Percentiles rank a stretch among this genome's conserved stretches.
These are phyloP conservation scores for Capsicum rhomboideum DNA, from an alignment of 257 asterid genomes.

Conservation along the genomic window DNA sequence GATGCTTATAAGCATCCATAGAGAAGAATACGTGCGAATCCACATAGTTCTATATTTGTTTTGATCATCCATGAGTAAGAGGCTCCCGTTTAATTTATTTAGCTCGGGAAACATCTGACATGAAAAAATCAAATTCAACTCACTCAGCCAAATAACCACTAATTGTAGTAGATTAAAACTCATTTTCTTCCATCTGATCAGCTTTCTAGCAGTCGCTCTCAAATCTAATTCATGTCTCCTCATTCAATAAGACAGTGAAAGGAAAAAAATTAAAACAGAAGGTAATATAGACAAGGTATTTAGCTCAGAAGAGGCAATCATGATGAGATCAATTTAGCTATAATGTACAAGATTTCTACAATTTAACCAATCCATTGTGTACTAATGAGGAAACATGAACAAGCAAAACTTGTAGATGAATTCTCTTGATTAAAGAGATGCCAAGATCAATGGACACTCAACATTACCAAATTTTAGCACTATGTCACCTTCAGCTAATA, in stretches of 20 bases:
- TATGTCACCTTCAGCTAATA: not conserved
- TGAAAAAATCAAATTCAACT: not conserved
- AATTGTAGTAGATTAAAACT: not conserved
- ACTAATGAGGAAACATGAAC: not conserved
- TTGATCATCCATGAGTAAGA: slow-evolving; percentile 62
- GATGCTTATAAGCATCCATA: slow-evolving; percentile 96
- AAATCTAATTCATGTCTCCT: not conserved
- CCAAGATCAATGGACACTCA: not conserved
- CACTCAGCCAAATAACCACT: not conserved
- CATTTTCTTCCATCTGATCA: not conserved
- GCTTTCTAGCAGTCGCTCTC: not conserved
- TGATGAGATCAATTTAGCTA: not conserved
- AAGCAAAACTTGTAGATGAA: not conserved
- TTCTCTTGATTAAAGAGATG: not conserved
- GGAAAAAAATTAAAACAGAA: not conserved
- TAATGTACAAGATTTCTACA: not conserved
- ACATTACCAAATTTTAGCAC: not conserved
- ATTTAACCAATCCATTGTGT: not conserved
- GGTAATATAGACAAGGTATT: not conserved
- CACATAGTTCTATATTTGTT: slow-evolving; percentile 91
- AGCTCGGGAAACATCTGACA: slow-evolving; percentile 59
- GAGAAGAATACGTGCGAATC: slow-evolving; percentile 69
- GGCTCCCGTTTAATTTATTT: slow-evolving; percentile 40
- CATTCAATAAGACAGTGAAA: not conserved
- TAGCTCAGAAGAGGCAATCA: not conserved